phyloP scores from a whole-genome alignment of 2,329 filamentous ascomycete species.

The Cordyceps tenuipes region DNA sequence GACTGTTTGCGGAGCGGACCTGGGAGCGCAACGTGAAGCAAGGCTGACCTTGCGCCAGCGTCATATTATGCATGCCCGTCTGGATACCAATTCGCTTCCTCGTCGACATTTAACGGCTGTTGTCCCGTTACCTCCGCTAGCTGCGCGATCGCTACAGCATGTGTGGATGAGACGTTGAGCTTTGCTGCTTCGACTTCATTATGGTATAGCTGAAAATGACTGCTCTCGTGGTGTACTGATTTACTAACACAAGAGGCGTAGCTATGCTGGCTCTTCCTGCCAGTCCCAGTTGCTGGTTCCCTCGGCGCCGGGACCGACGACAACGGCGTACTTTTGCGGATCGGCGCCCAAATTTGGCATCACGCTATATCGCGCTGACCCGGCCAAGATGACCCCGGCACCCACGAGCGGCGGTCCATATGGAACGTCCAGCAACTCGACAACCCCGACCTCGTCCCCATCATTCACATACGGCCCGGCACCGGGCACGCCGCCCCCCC shows the following conservation, averaged over 20 bases:
- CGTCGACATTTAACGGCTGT: neutral
- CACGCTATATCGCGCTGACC: neutral
- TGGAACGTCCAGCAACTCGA: neutral
- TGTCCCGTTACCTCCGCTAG: neutral
- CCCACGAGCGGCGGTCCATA: neutral
- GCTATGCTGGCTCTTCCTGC: neutral
- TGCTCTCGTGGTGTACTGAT: neutral
- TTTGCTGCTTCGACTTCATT: neutral
- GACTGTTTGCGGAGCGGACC: too few relatives aligned
- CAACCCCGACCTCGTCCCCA: neutral
- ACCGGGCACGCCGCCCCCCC: neutral
- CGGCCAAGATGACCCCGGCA: neutral
- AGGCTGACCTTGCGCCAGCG: neutral
- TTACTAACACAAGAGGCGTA: neutral
- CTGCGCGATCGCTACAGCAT: neutral
- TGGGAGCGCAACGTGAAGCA: neutral
- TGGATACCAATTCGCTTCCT: neutral
- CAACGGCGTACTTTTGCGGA: neutral
- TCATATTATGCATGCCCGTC: neutral
- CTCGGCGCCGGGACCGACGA: neutral
- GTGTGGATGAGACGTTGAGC: neutral
- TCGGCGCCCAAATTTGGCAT: neutral
- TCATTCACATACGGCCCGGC: neutral
- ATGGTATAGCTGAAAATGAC: neutral
- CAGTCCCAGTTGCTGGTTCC: neutral